Evolutionary conservation across 1,284 basidiomycete genomes (phyloP).

Genomic region (Porphyrellus sp.): DNA sequence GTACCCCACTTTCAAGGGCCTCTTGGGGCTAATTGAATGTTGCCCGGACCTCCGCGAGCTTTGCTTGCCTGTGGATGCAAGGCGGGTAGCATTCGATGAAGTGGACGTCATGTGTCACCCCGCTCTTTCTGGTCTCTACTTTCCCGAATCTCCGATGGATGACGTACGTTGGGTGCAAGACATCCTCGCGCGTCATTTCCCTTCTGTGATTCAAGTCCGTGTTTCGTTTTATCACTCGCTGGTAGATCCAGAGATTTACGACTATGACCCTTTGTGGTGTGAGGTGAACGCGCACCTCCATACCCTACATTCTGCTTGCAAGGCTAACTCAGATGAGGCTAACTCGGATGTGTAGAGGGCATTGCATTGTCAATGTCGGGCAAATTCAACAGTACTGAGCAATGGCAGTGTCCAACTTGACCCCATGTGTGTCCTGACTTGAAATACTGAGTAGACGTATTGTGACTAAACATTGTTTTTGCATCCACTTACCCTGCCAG

Average conservation of each 20-base stretch:
- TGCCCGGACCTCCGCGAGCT: neutral
- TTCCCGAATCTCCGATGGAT: neutral
- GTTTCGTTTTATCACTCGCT: neutral
- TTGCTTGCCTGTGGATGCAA: neutral
- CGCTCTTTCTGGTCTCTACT: neutral
- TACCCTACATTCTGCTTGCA: too few relatives aligned
- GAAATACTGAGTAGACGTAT: too few relatives aligned
- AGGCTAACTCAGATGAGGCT: too few relatives aligned
- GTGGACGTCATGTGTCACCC: neutral
- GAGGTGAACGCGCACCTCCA: too few relatives aligned
- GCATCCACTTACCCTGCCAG: too few relatives aligned
- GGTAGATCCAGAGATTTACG: neutral
- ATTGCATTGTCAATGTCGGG: too few relatives aligned
- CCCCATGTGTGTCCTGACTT: too few relatives aligned
- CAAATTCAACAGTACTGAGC: too few relatives aligned
- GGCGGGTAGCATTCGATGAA: neutral
- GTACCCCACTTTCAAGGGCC: neutral
- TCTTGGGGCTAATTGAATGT: neutral
- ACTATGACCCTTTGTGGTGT: neutral
- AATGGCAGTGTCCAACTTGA: too few relatives aligned
- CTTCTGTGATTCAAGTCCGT: neutral
- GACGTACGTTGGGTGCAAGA: neutral
- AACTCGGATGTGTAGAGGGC: too few relatives aligned
- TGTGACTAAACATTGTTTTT: too few relatives aligned
- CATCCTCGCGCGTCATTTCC: neutral